Evolutionary conservation across 2,329 filamentous ascomycete species (phyloP), one percentile per base, ranked within the genome.

Genomic region (Pseudogymnoascus destructans): DNA sequence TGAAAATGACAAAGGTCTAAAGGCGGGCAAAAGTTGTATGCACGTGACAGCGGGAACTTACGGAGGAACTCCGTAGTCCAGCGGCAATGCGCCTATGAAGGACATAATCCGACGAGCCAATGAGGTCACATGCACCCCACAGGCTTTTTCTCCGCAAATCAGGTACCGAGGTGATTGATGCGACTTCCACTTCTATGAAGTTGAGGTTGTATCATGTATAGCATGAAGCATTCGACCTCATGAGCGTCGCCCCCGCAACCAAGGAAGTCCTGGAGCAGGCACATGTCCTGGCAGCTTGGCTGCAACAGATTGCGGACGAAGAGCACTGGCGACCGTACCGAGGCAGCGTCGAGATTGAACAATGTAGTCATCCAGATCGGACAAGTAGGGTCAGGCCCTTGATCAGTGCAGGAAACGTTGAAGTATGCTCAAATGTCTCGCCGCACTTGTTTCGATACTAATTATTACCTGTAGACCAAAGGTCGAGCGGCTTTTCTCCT

Each of bases 61-160:
- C 46, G 11, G 46, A 7, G 19, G 42, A 7, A 52, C 42, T 52
- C 42, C 21, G 46, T 54, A 54, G 46, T 7, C 46, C 21, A 54
- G 5, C 46, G 46, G 46, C 46, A 54, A 6, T 6, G 21, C 21
- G 21, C 46, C 46, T 3, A 54, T 27, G 46, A 27, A 27, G 42
- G 46, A 27, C 46, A 54, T 54, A 54, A 54, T 27, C 46, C 46
- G 46, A 54, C 46, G 46, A 54, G 46, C 46, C 46, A 54, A 54
- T 54, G 46, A 54, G 46, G 46, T 15, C 46, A 54, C 46, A 54
- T 54, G 46, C 46, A 54, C 46, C 46, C 46, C 46, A 54, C 46
- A n/a, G 46, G 46, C 46, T 54, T 27, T 54, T 54, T 54, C 46
- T 54, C 46, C 11, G 46, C 46, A 54, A 54, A 54, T 54, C 21